Evolutionary conservation across 208 protist genomes (phyloP).

Genomic region (Leptomonas seymouri): DNA sequence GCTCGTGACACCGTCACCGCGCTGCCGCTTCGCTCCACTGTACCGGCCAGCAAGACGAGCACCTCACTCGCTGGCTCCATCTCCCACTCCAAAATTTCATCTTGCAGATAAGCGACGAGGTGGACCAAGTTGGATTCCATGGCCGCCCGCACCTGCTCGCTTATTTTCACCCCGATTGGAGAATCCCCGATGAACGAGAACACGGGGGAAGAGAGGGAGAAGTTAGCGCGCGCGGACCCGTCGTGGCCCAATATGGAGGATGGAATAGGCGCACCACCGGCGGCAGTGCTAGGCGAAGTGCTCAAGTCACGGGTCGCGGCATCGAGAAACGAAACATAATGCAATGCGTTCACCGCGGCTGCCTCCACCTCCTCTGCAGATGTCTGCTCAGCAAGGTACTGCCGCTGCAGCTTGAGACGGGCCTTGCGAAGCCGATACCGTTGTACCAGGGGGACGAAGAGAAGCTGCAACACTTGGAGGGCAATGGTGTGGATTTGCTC

Average conservation of each 20-base stretch:
- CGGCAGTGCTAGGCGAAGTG: neutral
- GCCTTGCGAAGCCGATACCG: slow-evolving; percentile 23
- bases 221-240: neutral
- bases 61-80: slow-evolving; percentile 71
- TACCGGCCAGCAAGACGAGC: slow-evolving; percentile 58
- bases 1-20: slow-evolving; percentile 17
- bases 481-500: slow-evolving; percentile 54
- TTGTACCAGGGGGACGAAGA: slow-evolving; percentile 47
- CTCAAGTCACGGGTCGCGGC: slow-evolving; percentile 24
- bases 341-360: slow-evolving; percentile 32
- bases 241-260: slow-evolving; percentile 8
- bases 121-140: slow-evolving; percentile 12
- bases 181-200: neutral
- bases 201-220: neutral
- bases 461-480: slow-evolving; percentile 42
- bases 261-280: neutral
- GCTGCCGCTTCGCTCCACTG: slow-evolving; percentile 29
- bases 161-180: slow-evolving; percentile 1
- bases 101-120: slow-evolving; percentile 39
- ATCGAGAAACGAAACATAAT: slow-evolving; percentile 45
- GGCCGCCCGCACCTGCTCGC: slow-evolving; percentile 15
- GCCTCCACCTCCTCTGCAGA: slow-evolving; percentile 26
- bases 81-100: slow-evolving; percentile 66
- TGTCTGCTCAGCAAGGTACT: slow-evolving; percentile 20
- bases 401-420: slow-evolving; percentile 24